phyloP scores from a whole-genome alignment of 441 rosid species.

The Lepidium campestre region DNA sequence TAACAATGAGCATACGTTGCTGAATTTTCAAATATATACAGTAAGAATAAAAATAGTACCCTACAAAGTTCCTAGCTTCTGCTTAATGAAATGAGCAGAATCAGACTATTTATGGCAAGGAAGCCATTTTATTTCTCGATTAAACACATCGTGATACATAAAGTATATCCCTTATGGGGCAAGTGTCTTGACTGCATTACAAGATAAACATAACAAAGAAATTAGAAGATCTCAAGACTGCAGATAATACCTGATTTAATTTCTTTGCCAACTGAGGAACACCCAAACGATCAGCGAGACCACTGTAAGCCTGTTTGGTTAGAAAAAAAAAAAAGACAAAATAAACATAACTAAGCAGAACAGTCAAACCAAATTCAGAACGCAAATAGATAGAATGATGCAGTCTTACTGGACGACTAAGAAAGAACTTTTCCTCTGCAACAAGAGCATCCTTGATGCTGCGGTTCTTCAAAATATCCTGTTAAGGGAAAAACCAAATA shows the following conservation, averaged over 20 bases:
- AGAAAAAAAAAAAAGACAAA: background rate
- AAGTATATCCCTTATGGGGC: background rate
- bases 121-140: background rate
- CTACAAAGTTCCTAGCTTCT: background rate
- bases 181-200: background rate
- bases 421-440: conserved; percentile 95
- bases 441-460: conserved; percentile 84
- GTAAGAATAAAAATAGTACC: background rate
- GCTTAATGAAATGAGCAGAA: background rate
- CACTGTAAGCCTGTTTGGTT: conserved; percentile 58
- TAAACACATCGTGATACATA: background rate
- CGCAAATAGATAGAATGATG: conserved; percentile 2
- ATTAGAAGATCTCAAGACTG: background rate
- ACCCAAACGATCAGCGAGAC: conserved; percentile 83
- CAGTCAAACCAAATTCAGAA: conserved; percentile 1
- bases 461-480: conserved; percentile 53
- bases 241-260: conserved; percentile 72
- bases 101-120: background rate
- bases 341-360: conserved; percentile 4
- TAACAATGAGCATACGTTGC: background rate
- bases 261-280: conserved; percentile 89
- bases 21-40: background rate
- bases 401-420: conserved; percentile 78
- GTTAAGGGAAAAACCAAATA: conserved; percentile 13
- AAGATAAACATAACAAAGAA: background rate